phyloP scores from a whole-genome alignment of 352 stramenopile genomes.

The Pseudoperonospora humuli region DNA sequence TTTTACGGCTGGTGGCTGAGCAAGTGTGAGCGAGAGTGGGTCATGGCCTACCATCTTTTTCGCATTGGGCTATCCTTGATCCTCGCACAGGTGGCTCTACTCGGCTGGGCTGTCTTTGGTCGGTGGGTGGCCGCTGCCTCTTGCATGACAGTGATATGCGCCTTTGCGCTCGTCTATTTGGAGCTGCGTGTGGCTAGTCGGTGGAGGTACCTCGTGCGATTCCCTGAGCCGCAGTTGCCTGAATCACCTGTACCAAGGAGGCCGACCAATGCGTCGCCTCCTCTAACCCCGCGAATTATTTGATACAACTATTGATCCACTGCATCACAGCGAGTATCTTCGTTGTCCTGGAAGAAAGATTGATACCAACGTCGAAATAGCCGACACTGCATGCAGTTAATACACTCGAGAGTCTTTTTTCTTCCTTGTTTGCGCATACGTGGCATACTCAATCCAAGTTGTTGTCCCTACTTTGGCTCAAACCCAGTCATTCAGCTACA shows the following conservation, averaged over 20 bases:
- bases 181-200: slow-evolving; percentile 52
- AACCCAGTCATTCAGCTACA: slow-evolving; percentile 20
- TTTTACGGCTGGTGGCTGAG: slow-evolving; percentile 70
- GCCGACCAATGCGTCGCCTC: slow-evolving; percentile 6
- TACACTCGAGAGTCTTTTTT: no score
- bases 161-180: slow-evolving; percentile 43
- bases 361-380: no score
- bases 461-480: no score
- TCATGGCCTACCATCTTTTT: slow-evolving; percentile 62
- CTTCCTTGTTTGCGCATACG: no score
- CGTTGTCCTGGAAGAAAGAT: no score
- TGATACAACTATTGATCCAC: not conserved
- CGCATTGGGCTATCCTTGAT: slow-evolving; percentile 46
- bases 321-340: no score
- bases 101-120: slow-evolving; percentile 57
- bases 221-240: slow-evolving; percentile 27
- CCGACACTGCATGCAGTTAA: no score
- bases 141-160: slow-evolving; percentile 42
- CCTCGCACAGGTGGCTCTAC: slow-evolving; percentile 43
- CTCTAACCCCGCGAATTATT: slow-evolving; percentile 13
- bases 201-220: slow-evolving; percentile 67
- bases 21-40: slow-evolving; percentile 66
- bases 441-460: no score
- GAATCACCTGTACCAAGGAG: slow-evolving; percentile 8
- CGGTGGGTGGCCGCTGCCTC: slow-evolving; percentile 35